A percentile compares a stretch with the other conserved stretches of the same genome.
These are phyloP conservation scores for Capsicum chinense DNA, from an alignment of 257 asterid species.

Conservation along the genomic window DNA sequence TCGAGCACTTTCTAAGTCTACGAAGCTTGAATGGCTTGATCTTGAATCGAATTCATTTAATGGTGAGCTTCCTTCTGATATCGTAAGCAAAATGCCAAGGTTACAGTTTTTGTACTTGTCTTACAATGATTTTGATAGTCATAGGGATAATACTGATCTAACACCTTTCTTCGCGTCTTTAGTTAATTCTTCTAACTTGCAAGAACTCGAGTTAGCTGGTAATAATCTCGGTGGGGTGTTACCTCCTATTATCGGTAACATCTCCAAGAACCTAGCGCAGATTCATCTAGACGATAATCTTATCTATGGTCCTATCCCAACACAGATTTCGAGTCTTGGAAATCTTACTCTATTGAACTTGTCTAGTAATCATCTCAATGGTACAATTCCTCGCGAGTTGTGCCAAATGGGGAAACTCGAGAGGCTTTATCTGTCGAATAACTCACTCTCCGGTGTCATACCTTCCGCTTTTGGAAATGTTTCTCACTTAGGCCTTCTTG, in stretches of 20 bases:
- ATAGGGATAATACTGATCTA: conserved; percentile 57
- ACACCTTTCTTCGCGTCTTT: conserved; percentile 63
- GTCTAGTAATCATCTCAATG: conserved; percentile 71
- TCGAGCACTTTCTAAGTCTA: conserved; percentile 56
- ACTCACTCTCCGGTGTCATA: conserved; percentile 62
- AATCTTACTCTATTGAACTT: conserved; percentile 73
- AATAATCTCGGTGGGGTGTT: conserved; percentile 69
- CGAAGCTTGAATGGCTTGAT: conserved; percentile 79
- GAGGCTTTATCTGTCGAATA: conserved; percentile 66
- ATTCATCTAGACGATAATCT: conserved; percentile 66
- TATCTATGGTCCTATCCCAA: conserved; percentile 68
- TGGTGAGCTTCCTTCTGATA: conserved; percentile 66
- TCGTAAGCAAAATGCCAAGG: conserved; percentile 49
- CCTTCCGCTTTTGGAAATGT: conserved; percentile 60
- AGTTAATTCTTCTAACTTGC: conserved; percentile 55
- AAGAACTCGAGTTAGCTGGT: conserved; percentile 77
- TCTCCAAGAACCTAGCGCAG: conserved; percentile 57
- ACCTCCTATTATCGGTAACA: conserved; percentile 71
- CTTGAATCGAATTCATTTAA: conserved; percentile 60
- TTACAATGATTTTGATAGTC: conserved; percentile 66
- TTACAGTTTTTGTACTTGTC: conserved; percentile 71
- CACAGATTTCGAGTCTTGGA: conserved; percentile 55
- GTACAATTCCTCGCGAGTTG: conserved; percentile 64
- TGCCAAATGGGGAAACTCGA: conserved; percentile 59
- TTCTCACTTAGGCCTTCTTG: conserved; percentile 78